Evolutionary conservation across 495 filamentous ascomycete genomes (phyloP), one percentile per base, ranked within the genome.

Genomic region (Penicillium salamii): DNA sequence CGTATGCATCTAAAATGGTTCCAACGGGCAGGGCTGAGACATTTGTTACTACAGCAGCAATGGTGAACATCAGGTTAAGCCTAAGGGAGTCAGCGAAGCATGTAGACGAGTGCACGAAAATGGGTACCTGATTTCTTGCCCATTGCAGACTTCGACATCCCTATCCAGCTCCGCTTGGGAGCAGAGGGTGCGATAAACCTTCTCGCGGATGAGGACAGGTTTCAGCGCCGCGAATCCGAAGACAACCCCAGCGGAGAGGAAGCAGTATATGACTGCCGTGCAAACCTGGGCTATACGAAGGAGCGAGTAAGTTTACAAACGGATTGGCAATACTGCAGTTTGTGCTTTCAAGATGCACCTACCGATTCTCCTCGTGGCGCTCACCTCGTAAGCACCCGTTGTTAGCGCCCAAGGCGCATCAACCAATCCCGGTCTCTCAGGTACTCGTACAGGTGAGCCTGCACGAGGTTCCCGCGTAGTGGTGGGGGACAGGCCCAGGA

Each of bases 51-150:
- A 87, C 83, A 17, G 84, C 84, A 17, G 83, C 83, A 24, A 79
- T 71, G 39, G 83, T 84, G 68, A 96, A 95, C 91, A 96, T 95
- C 49, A 95, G 68, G 64, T 96, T 96, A 39, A 95, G 76, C 39
- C 74, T 75, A 37, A 1, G 3, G 28, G 17, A 35, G 49, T 52
- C 33, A 62, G 35, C 33, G 45, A n/a, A 3, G 11, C 12, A 2
- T 7, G 24, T 8, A n/a, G 14, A 11, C 7, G 9, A 14, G 28
- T 8, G 6, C 1, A 1, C 4, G 28, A 17, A 29, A 12, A 13
- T 6, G 2, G 66, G 11, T 64, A 83, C 77, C 85, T 80, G 39
- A 95, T 83, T 63, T 96, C 90, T 62, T 90, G 86, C 35, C 78
- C 76, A 53, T 80, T 82, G 65, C 86, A 90, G 15, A 90, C 80